Base-by-base conservation (phyloP, 768 basidiomycete genomes). In the Pleurotus tuoliensis region DNA sequence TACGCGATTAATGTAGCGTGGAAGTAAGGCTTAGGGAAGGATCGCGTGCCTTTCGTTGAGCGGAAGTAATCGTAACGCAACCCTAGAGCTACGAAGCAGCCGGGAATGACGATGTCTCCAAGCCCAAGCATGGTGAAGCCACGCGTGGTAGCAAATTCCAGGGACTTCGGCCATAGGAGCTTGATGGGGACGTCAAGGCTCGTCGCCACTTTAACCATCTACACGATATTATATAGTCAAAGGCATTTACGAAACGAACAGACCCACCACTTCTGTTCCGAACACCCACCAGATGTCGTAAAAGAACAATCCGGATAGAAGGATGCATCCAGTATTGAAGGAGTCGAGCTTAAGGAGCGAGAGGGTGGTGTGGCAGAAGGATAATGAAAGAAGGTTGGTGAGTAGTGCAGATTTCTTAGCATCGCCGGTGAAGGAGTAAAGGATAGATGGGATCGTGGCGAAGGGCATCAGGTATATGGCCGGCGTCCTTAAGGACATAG, bases 241-340 rank as follows among this genome's bases (percentile, higher is more conserved):
- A 47, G 16, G 54, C n/a, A 25, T 20, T 55, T 38, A 44, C 39
- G 16, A 15, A 49, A 57, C 13, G 16, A n/a, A 40, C 16, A 37
- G 47, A 75, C 88, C 67, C 68, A 90, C 90, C 71, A 93, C 90
- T 64, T 86, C 81, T 0, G 89, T 90, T 16, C 90, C 90, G 67
- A 94, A 95, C 2, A 95, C 93, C 92, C 92, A 97, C 82, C 87
- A 96, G 40, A 97, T 82, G 67, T 98, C 96, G 67, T 98, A 98
- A 41, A 97, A 46, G 72, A 98, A 93, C 20, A 99, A 75, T 4
- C 92, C 94, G 2, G 81, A 80, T 4, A 99, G 76, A 3, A 98
- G 79, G 58, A 93, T 82, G 40, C 80, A 79, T 5, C 94, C 96
- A 13, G 96, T 97, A 64, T 79, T 71, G 78, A 98, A 96, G 7